Evolutionary conservation across 345 rosid species (phyloP), one percentile per base, ranked within the genome.

Genomic region (Hirschfeldia incana): DNA sequence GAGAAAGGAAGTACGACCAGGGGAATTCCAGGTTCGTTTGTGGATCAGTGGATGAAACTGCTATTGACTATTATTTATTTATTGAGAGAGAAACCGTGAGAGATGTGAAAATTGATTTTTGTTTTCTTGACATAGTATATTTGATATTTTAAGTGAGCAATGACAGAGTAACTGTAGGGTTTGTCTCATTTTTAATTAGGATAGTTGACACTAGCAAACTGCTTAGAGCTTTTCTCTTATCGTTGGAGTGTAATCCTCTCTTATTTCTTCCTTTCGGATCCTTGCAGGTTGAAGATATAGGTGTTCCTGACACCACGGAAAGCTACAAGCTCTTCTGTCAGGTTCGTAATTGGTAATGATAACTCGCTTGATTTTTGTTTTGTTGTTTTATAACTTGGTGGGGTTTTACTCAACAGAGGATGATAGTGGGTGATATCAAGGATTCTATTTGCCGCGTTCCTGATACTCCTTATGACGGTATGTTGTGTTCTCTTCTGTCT

Each of bases 401-500:
- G 72, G 6, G 71, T 76, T 26, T 79, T 82, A 67, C 60, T 76
- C 70, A 70, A 77, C 92, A 95, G 99, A 90, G 93, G 81, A 88
- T 88, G 69, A 93, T 95, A 81, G 99, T 91, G 62, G 87, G 97
- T 85, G 99, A 95, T 83, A 91, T 95, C 86, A 95, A 93, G 85
- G 99, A 95, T 85, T 89, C 93, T 9, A 94, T 95, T 21, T 95
- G 97, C 65, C 91, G 99, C 37, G 99, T 96, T 49, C 98, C 99
- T 44, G 99, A 95, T 87, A 91, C 97, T 78, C 93, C 96, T 27
- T 95, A 93, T 83, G 98, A 95, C 80, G 98, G 99, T 95, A 70
- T 53, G 26, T 74, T 62, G 26, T 61, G 74, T 46, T 78, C 57
- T 73, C n/a, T n/a, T 73, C 21, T 67, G 58, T 78, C 73, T 79